Percentiles rank a stretch among this genome's conserved stretches.
phyloP scores from a whole-genome alignment of 2,329 filamentous ascomycete genomes.

The Talaromyces albobiverticillius region DNA sequence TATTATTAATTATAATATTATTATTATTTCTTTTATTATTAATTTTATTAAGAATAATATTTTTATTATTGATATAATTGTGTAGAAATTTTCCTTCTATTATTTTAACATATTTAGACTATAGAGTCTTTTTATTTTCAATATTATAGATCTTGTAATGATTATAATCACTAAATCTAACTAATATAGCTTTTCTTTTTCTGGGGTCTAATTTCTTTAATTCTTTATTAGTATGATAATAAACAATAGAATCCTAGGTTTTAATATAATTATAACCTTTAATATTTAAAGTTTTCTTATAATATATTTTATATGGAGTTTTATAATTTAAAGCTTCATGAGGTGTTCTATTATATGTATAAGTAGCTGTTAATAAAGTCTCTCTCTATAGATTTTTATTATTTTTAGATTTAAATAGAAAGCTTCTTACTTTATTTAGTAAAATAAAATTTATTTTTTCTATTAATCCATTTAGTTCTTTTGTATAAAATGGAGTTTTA shows the following conservation, averaged over 20 bases:
- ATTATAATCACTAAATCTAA: slow-evolving; percentile 2
- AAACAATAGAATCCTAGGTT: not conserved
- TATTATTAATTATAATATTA: too few relatives aligned
- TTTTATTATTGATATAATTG: not conserved
- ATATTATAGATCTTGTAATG: not conserved
- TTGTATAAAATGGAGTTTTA: not conserved
- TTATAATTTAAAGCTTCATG: not conserved
- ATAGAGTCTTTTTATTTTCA: not conserved
- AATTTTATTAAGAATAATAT: not conserved
- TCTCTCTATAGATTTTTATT: not conserved
- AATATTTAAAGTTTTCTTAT: not conserved
- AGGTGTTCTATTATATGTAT: slow-evolving; percentile 2
- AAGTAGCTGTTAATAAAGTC: not conserved
- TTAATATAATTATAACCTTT: not conserved
- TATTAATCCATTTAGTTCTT: slow-evolving; percentile 1
- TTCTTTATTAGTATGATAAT: not conserved
- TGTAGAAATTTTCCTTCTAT: not conserved
- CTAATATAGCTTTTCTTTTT: not conserved
- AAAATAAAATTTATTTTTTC: slow-evolving; percentile 1
- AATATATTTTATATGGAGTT: not conserved
- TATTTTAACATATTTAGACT: not conserved
- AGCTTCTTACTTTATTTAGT: slow-evolving; percentile 3
- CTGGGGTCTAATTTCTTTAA: not conserved
- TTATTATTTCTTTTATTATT: too few relatives aligned
- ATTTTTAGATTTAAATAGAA: not conserved